Base-by-base conservation (phyloP, 805 yeast genomes). In the Cyberlindnera nakhonratchasimensis region DNA sequence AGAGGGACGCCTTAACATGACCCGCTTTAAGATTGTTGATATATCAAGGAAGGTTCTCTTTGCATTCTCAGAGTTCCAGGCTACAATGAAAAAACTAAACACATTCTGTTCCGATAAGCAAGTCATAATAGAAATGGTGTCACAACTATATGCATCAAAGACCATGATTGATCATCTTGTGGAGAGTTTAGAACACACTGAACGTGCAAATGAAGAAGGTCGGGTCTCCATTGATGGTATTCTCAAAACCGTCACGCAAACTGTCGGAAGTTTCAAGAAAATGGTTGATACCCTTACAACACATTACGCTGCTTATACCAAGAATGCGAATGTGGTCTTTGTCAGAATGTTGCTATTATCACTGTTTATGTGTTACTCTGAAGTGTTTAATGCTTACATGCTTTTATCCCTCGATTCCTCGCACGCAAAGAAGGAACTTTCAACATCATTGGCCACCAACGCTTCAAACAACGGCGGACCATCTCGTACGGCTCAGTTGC, bases 341-440 rank as follows among this genome's bases (percentile, higher is more conserved):
- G 69, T 82, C 10, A 65, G 91, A 47, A 72, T 81, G 71, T 69
- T 83, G 34, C 72, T 80, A 46, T 64, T 83, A 59, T 72, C 81
- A 6, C 52, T 80, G 8, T 74, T 74, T 53, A 82, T 86, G 25
- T 73, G 86, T 1, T 75, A 83, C 47, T 73, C 75, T 42, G 93
- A 85, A 58, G 64, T 85, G 38, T 72, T 70, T 51, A 85, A 85
- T 58, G 85, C 89, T 0, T 81, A 80, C 70, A 67, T 63, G 37
- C 55, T 72, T 0, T 48, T 78, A 18, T 23, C 48, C 3, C 50
- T 55, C 28, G 50, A 43, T 34, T 2, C 39, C 1, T 11, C 34
- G 19, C 22, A 34, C 18, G 21, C 20, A 3, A 37, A 26, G 30
- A 37, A 19, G 26, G 38, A 37, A 21, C 29, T 14, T 6, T 9